Base-by-base conservation (phyloP, 345 rosid species). In the Eucalyptus marginata region DNA sequence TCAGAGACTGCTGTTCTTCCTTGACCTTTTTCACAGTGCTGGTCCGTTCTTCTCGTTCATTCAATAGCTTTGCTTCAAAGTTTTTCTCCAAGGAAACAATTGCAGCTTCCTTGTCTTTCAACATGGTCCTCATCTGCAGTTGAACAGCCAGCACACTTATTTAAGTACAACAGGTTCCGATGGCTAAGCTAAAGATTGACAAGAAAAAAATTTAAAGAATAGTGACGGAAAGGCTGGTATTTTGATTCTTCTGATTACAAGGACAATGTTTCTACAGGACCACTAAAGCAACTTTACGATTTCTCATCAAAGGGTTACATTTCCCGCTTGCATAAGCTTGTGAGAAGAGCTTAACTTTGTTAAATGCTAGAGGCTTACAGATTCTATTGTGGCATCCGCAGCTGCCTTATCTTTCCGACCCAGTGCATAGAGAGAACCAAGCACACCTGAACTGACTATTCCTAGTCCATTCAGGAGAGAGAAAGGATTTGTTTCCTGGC, bases 351-450 rank as follows among this genome's bases (percentile, higher is more conserved):
- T 24, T 31, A 31, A 80, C 87, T 58, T 40, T 68, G 79, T 71
- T 90, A 85, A 44, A 88, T 58, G 85, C 68, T 87, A 87, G 83
- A 31, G 79, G 87, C 97, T 94, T 95, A 98, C 99, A 44, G 93
- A 94, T 89, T 96, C 95, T 54, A 98, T 56, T 87, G 95, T 91
- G 88, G 92, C 90, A 59, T 95, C 93, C 40, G 95, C 89, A 80
- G 92, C 89, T 86, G 92, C 89, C 89, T 94, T 93, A 85, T 97
- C 98, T 49, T 95, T 93, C 94, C 25, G 94, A 80, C 93, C 92
- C 93, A 96, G 91, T 44, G 96, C 98, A 92, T 95, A 98, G 52
- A 98, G 95, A 71, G 99, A 95, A 91, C 97, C 98, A 54, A 98
- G 98, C 88, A 95, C 93, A 47, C 96, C 96, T 83, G 93, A 89